A percentile compares a stretch with the other conserved stretches of the same genome.
Evolutionary conservation across 768 basidiomycete genomes (phyloP).

Genomic region (Ramaria rubella): DNA sequence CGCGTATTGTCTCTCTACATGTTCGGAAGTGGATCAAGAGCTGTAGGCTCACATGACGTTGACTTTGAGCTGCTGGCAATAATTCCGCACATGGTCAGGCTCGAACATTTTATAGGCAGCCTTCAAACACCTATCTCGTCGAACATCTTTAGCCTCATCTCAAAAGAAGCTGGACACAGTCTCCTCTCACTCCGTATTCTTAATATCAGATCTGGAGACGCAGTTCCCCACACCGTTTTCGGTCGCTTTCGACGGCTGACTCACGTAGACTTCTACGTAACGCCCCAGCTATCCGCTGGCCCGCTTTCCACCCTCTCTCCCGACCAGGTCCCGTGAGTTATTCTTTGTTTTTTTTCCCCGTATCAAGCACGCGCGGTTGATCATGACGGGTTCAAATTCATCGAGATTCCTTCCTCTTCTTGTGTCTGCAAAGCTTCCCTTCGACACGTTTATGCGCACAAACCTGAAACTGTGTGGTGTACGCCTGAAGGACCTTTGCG

Average conservation of each 20-base stretch:
- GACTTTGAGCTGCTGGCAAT: neutral
- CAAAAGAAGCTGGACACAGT: neutral
- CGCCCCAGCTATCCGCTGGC: neutral
- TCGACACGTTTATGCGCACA: neutral
- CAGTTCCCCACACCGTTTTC: neutral
- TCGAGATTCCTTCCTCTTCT: neutral
- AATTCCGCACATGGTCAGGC: neutral
- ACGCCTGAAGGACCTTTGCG: neutral
- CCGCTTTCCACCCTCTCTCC: neutral
- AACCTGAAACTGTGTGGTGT: neutral
- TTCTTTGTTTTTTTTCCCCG: neutral
- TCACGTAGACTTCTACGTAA: neutral
- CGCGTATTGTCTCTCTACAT: neutral
- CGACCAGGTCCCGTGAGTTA: neutral
- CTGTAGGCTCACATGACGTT: neutral
- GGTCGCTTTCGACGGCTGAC: neutral
- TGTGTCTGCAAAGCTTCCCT: neutral
- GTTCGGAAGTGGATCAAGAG: neutral
- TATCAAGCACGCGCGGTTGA: neutral
- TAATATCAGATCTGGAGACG: neutral
- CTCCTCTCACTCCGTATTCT: neutral
- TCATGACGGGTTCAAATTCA: too few species aligned
- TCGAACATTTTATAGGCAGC: neutral
- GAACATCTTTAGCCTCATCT: neutral
- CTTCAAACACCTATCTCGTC: neutral